Conservation (phyloP, 345 rosid species). For the Eucalyptus victrix region DNA sequence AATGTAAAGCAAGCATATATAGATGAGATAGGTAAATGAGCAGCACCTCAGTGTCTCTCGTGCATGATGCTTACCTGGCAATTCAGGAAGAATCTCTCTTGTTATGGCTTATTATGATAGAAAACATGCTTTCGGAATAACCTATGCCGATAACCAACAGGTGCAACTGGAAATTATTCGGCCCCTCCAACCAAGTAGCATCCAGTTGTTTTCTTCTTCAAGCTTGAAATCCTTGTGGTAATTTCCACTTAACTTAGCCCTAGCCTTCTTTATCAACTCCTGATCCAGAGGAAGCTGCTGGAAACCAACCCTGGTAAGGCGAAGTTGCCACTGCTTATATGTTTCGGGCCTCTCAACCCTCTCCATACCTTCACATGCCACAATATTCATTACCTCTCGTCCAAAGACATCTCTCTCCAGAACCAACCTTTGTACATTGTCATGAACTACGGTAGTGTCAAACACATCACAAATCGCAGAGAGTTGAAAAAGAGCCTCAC, state of each 20-base stretch:
- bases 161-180: constrained; percentile 18
- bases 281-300: constrained; percentile 19
- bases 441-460: constrained; percentile 13
- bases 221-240: constrained; percentile 38
- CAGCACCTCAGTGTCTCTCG: neutral
- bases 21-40: neutral
- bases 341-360: constrained; percentile 47
- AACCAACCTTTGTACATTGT: constrained; percentile 28
- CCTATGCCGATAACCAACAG: constrained; percentile 26
- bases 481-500: constrained; percentile 71
- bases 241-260: neutral
- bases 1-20: neutral
- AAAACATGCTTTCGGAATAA: neutral
- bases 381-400: constrained; percentile 18
- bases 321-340: constrained; percentile 41
- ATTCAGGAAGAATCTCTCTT: neutral
- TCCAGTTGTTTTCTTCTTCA: constrained; percentile 27
- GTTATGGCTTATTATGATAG: neutral
- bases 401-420: constrained; percentile 32
- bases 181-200: constrained; percentile 57
- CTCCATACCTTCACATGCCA: constrained; percentile 38
- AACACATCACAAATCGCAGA: constrained; percentile 55
- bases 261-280: constrained; percentile 6
- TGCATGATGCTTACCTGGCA: neutral
- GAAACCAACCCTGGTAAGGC: constrained; percentile 37